These are phyloP conservation scores for Protomyces arabidopsidicola DNA, from an alignment of 1,139 yeast genomes.

Conservation along the genomic window DNA sequence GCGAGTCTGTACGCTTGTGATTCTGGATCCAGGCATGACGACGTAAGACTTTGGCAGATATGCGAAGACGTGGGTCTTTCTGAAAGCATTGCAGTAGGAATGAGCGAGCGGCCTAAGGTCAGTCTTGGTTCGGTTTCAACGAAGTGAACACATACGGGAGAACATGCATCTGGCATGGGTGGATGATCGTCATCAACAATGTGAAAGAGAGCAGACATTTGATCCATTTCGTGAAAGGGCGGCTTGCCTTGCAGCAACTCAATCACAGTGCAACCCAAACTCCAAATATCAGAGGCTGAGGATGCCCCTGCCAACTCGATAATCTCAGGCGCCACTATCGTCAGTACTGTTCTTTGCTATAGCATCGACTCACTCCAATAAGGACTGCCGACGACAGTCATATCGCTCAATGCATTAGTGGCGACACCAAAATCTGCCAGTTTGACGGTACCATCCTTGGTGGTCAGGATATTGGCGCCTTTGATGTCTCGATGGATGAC, in stretches of 20 bases:
- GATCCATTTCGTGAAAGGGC: constrained; percentile 74
- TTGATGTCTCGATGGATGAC: constrained; percentile 75
- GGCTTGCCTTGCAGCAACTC: constrained; percentile 84
- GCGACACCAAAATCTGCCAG: constrained; percentile 81
- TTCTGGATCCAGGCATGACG: constrained; percentile 58
- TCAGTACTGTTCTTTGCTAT: background rate
- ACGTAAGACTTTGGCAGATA: constrained; percentile 53
- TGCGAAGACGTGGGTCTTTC: constrained; percentile 61
- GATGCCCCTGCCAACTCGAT: constrained; percentile 78
- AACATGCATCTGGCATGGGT: constrained; percentile 61
- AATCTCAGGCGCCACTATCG: constrained; percentile 68
- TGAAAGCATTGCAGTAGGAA: constrained; percentile 74
- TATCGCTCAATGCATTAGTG: constrained; percentile 39
- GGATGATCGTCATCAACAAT: constrained; percentile 82
- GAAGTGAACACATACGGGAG: constrained; percentile 39
- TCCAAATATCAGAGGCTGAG: constrained; percentile 63
- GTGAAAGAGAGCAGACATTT: constrained; percentile 87
- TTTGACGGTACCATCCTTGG: constrained; percentile 57
- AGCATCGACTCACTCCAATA: constrained; percentile 51
- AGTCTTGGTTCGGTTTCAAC: background rate
- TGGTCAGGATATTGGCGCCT: constrained; percentile 67
- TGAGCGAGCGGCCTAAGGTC: constrained; percentile 42
- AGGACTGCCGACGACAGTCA: constrained; percentile 58
- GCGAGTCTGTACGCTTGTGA: constrained; percentile 33
- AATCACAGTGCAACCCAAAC: constrained; percentile 89